Evolutionary conservation across 129 eudicot species (phyloP).

Genomic region (Daucus carota): DH1_v3.0 NC_030381.2:45507501-45508000

Average conservation of each 20-base stretch:
- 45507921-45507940: neutral
- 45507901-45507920: conserved; percentile 48
- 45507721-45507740: conserved; percentile 53
- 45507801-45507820: conserved; percentile 70
- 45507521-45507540: conserved; percentile 34
- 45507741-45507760: conserved; percentile 74
- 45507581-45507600: conserved; percentile 50
- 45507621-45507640: conserved; percentile 71
- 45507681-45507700: conserved; percentile 80
- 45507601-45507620: conserved; percentile 73
- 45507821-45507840: conserved; percentile 74
- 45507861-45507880: conserved; percentile 76
- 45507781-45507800: conserved; percentile 57
- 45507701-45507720: conserved; percentile 68
- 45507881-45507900: conserved; percentile 53
- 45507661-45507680: conserved; percentile 84
- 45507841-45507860: conserved; percentile 71
- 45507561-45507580: conserved; percentile 28
- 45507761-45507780: conserved; percentile 81
- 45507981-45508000: conserved; percentile 57
- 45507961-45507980: conserved; percentile 78
- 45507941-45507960: conserved; percentile 62
- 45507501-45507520: conserved; percentile 33
- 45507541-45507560: conserved; percentile 81
- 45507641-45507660: conserved; percentile 67